Conservation (phyloP, 306 rosid genomes). For the Potentilla sterilis region DNA sequence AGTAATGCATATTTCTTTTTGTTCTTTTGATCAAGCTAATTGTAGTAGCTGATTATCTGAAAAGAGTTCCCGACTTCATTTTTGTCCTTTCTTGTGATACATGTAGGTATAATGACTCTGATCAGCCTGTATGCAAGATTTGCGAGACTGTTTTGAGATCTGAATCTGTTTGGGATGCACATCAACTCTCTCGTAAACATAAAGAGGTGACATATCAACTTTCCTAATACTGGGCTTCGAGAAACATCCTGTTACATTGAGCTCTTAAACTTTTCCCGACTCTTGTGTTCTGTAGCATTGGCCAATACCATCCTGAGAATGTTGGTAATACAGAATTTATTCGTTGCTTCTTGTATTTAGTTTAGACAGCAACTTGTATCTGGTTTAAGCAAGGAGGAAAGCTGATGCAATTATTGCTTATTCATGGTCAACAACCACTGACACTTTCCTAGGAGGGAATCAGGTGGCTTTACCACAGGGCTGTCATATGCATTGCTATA, state of each 20-base stretch:
- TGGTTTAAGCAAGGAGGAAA: not conserved
- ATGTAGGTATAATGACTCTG: slow-evolving; percentile 74
- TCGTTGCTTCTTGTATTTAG: not conserved
- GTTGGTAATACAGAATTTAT: not conserved
- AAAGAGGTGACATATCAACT: slow-evolving; percentile 54
- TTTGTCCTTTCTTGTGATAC: slow-evolving; percentile 2
- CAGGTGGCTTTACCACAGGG: not conserved
- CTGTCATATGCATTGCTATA: not conserved
- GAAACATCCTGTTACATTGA: not conserved
- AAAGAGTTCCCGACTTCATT: slow-evolving; percentile 20
- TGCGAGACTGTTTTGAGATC: slow-evolving; percentile 73
- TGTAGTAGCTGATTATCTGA: not conserved
- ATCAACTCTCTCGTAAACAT: slow-evolving; percentile 85
- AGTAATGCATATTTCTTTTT: not conserved
- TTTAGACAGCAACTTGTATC: not conserved
- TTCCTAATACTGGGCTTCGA: not conserved
- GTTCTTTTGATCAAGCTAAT: not conserved
- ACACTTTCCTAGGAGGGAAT: not conserved
- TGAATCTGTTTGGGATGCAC: slow-evolving; percentile 75
- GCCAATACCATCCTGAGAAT: not conserved
- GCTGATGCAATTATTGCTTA: not conserved
- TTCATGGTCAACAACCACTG: not conserved
- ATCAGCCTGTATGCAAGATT: slow-evolving; percentile 82
- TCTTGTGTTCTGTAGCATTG: not conserved
- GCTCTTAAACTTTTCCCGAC: not conserved